These are phyloP conservation scores for Aegilops speltoides DNA, from an alignment of 176 grass and related monocot species.

Conservation along the genomic window DNA sequence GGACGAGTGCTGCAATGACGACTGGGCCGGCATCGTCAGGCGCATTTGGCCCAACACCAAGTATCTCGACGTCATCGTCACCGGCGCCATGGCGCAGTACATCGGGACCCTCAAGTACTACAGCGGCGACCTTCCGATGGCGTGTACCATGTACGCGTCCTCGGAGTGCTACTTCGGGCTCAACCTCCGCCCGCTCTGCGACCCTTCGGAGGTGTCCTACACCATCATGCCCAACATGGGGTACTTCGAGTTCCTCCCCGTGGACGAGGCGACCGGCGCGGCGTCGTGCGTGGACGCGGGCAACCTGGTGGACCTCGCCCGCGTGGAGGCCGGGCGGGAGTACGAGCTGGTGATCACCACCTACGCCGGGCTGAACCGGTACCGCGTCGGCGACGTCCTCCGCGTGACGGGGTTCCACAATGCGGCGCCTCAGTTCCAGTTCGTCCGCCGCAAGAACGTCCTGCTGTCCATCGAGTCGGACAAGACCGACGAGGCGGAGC, in stretches of 20 bases:
- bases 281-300: conserved; percentile 10
- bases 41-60: conserved; percentile 92
- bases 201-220: conserved; percentile 86
- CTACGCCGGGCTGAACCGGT: conserved; percentile 83
- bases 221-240: conserved; percentile 99
- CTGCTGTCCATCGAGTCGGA: conserved; percentile 94
- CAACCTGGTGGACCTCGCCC: conserved; percentile 77
- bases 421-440: conserved; percentile 78
- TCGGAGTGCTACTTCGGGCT: conserved; percentile 96
- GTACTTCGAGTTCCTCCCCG: conserved; percentile 95
- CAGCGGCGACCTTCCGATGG: conserved; percentile 87
- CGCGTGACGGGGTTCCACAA: conserved; percentile 85
- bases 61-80: conserved; percentile 96
- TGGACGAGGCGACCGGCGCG: conserved; percentile 33
- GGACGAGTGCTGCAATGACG: conserved; percentile 59
- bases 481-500: conserved; percentile 95
- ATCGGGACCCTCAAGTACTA: conserved; percentile 84
- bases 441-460: conserved; percentile 96
- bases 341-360: conserved; percentile 99
- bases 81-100: conserved; percentile 96
- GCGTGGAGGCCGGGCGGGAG: conserved; percentile 75
- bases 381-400: conserved; percentile 95
- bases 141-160: conserved; percentile 95
- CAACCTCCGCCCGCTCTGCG: conserved; percentile 86
- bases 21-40: conserved; percentile 82